Evolutionary conservation across 2,329 filamentous ascomycete genomes (phyloP).

Genomic region (Alternaria tenuissima): DNA sequence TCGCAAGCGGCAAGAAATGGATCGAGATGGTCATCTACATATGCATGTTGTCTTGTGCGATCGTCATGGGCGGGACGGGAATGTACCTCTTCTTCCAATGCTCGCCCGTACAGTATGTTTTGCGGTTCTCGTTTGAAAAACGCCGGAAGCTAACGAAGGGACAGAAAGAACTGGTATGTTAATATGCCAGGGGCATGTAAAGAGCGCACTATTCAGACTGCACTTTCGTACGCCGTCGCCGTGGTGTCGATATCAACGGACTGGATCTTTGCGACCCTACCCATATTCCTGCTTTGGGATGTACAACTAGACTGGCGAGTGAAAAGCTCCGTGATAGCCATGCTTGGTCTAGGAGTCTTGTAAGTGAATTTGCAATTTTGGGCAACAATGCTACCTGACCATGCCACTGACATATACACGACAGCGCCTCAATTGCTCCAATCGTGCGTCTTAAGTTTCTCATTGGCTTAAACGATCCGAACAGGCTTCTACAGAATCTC

Average conservation of each 20-base stretch:
- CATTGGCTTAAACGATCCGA: conserved; percentile 11
- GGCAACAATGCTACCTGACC: not conserved
- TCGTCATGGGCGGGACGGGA: conserved; percentile 15
- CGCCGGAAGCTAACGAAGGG: not conserved
- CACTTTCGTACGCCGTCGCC: conserved; percentile 12
- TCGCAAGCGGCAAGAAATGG: conserved; percentile 14
- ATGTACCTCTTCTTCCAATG: conserved; percentile 16
- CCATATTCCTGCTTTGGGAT: conserved; percentile 15
- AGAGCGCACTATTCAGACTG: conserved; percentile 8
- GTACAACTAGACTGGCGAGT: conserved; percentile 17
- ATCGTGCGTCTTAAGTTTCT: conserved; percentile 14
- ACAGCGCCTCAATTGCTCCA: conserved; percentile 15
- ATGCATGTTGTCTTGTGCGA: conserved; percentile 5
- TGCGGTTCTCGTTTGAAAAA: not conserved
- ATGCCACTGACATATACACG: too few relatives aligned
- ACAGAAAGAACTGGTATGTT: conserved; percentile 10
- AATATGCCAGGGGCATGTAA: conserved; percentile 3
- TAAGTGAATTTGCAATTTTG: not conserved
- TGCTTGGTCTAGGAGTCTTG: conserved; percentile 15
- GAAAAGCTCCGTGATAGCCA: conserved; percentile 11
- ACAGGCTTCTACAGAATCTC: conserved; percentile 8
- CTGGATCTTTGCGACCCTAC: conserved; percentile 14
- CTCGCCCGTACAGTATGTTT: conserved; percentile 7
- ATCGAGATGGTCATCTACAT: conserved; percentile 13
- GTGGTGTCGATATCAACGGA: conserved; percentile 13